phyloP scores from a whole-genome alignment of 2,329 filamentous ascomycete genomes.

The Rhinocladiella mackenziei region DNA sequence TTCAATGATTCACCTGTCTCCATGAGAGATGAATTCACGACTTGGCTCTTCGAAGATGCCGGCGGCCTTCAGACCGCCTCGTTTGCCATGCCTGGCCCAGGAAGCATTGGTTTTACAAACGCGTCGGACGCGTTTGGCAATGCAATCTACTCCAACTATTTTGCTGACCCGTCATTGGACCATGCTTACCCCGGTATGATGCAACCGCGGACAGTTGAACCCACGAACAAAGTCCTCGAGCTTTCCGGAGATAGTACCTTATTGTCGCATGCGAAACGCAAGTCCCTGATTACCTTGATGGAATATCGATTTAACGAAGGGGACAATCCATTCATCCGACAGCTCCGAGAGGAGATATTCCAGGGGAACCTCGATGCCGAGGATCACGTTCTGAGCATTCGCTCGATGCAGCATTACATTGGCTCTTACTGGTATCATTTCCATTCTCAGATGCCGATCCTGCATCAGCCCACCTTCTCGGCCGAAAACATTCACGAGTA shows the following conservation, averaged over 20 bases:
- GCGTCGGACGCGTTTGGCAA: constrained; percentile 44
- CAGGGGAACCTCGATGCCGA: constrained; percentile 68
- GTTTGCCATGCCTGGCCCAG: constrained; percentile 42
- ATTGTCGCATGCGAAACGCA: constrained; percentile 80
- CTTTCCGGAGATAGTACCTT: constrained; percentile 71
- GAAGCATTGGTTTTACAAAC: constrained; percentile 42
- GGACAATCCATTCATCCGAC: constrained; percentile 66
- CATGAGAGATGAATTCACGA: constrained; percentile 81
- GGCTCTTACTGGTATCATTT: constrained; percentile 92
- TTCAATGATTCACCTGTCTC: constrained; percentile 55
- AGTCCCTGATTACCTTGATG: constrained; percentile 77
- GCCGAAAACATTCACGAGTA: constrained; percentile 81
- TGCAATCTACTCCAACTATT: constrained; percentile 28
- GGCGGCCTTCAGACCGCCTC: constrained; percentile 52
- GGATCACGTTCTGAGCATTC: constrained; percentile 66
- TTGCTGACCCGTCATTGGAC: constrained; percentile 58
- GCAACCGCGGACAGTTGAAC: constrained; percentile 73
- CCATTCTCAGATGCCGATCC: constrained; percentile 86
- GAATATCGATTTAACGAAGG: constrained; percentile 77
- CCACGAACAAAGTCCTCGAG: constrained; percentile 77
- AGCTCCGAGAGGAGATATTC: constrained; percentile 70
- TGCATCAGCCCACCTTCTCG: constrained; percentile 90
- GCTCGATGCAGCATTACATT: constrained; percentile 94
- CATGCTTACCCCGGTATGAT: constrained; percentile 49
- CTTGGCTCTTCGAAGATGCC: constrained; percentile 73